These are phyloP conservation scores for Candida awuae DNA, from an alignment of 805 yeast genomes.

Conservation along the genomic window DNA sequence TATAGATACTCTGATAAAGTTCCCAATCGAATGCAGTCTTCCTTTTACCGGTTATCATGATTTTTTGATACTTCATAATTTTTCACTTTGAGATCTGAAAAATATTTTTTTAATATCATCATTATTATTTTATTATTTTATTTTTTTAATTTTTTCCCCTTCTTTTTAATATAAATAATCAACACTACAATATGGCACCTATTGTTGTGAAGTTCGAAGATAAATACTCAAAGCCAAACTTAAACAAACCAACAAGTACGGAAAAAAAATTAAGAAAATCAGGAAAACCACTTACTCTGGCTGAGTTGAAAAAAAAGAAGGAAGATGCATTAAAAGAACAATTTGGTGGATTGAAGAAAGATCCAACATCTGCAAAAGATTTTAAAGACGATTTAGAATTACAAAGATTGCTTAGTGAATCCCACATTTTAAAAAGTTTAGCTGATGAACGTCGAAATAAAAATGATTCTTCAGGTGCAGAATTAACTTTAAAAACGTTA, in stretches of 20 bases:
- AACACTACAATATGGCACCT: conserved; percentile 27
- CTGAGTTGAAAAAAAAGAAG: conserved; percentile 31
- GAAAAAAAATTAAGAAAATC: conserved; percentile 47
- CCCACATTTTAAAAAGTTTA: conserved; percentile 48
- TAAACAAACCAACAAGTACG: conserved; percentile 25
- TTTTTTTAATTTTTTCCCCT: neutral
- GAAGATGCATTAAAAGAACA: conserved; percentile 27
- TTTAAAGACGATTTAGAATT: conserved; percentile 55
- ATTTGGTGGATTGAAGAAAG: conserved; percentile 17
- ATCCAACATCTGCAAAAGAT: conserved; percentile 21
- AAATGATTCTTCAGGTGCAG: conserved; percentile 53
- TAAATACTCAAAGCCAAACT: conserved; percentile 22
- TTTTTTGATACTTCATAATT: too few relatives aligned
- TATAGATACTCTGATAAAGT: too few relatives aligned
- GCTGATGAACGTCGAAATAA: conserved; percentile 17
- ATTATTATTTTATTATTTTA: neutral
- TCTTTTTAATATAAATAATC: neutral
- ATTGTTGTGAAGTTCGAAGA: conserved; percentile 42
- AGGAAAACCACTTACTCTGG: conserved; percentile 53
- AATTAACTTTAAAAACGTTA: conserved; percentile 52
- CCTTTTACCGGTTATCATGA: too few relatives aligned
- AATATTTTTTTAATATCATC: neutral
- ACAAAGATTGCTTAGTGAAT: conserved; percentile 61
- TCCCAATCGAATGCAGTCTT: too few relatives aligned
- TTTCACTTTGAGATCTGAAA: too few relatives aligned